Conservation (phyloP, 768 basidiomycete species). For the Mycena vitilis region DNA sequence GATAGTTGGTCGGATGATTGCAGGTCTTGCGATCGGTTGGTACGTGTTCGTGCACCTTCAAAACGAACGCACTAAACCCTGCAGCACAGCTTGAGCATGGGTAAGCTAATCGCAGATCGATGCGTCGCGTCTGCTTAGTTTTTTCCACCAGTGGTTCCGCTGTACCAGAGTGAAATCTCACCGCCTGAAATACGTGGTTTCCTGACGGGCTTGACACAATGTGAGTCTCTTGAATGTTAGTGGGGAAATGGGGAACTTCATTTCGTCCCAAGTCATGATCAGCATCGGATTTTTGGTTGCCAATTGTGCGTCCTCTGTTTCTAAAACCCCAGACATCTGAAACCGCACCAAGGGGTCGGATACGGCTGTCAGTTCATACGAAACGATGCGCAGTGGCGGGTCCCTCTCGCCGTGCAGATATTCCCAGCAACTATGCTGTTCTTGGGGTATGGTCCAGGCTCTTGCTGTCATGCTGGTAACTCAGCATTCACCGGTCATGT, state of each 20-base stretch:
- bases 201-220: slow-evolving; percentile 65
- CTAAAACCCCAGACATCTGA: slow-evolving; percentile 47
- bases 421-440: slow-evolving; percentile 67
- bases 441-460: slow-evolving; percentile 42
- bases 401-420: slow-evolving; percentile 66
- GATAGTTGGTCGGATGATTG: slow-evolving; percentile 59
- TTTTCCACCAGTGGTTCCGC: slow-evolving; percentile 55
- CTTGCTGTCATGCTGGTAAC: background rate
- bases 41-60: background rate
- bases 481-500: background rate
- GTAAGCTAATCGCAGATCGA: background rate
- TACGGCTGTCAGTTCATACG: slow-evolving; percentile 64
- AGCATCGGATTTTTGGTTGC: slow-evolving; percentile 32
- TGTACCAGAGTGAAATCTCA: slow-evolving; percentile 65
- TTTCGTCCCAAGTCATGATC: slow-evolving; percentile 29
- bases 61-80: too few relatives aligned
- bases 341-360: slow-evolving; percentile 64
- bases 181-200: slow-evolving; percentile 63
- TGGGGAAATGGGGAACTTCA: background rate
- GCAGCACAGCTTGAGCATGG: slow-evolving; percentile 30
- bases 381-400: slow-evolving; percentile 63
- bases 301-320: slow-evolving; percentile 22
- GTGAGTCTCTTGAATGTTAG: slow-evolving; percentile 60
- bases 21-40: slow-evolving; percentile 59
- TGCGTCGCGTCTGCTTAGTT: slow-evolving; percentile 41